A percentile compares a stretch with the other conserved stretches of the same genome.
Conservation (phyloP, 2,329 filamentous ascomycete species). For the Didymella lethalis region DNA sequence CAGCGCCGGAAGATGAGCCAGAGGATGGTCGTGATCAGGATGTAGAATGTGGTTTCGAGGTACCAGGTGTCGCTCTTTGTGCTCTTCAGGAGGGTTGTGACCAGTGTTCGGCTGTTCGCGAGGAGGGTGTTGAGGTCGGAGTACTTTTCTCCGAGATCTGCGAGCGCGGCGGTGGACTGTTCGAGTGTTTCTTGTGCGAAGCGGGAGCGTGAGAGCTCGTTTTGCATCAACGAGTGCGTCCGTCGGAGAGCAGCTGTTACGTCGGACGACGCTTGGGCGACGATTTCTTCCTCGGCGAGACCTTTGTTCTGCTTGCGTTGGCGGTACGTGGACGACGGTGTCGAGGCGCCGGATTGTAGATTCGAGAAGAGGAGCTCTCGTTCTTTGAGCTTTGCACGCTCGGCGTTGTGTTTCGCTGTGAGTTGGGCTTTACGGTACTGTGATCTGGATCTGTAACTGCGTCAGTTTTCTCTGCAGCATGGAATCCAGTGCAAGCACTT, state of each 20-base stretch:
- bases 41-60: slow-evolving; percentile 85
- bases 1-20: slow-evolving; percentile 89
- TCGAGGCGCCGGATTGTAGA: slow-evolving; percentile 58
- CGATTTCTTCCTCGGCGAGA: slow-evolving; percentile 74
- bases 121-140: slow-evolving; percentile 79
- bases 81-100: slow-evolving; percentile 80
- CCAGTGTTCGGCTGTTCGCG: slow-evolving; percentile 74
- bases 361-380: slow-evolving; percentile 76
- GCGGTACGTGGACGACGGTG: slow-evolving; percentile 47
- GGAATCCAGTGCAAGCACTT: slow-evolving; percentile 41
- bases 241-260: slow-evolving; percentile 84
- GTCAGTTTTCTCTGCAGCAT: background rate
- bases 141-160: slow-evolving; percentile 82
- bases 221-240: slow-evolving; percentile 85
- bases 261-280: slow-evolving; percentile 78
- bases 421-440: slow-evolving; percentile 85
- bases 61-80: slow-evolving; percentile 99
- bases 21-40: slow-evolving; percentile 76
- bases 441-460: slow-evolving; percentile 60
- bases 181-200: slow-evolving; percentile 90
- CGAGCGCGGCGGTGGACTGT: slow-evolving; percentile 83
- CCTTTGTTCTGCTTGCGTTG: slow-evolving; percentile 55
- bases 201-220: slow-evolving; percentile 83
- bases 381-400: slow-evolving; percentile 77
- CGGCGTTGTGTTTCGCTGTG: slow-evolving; percentile 76